A percentile compares a stretch with the other conserved stretches of the same genome.
Evolutionary conservation across 2,329 filamentous ascomycete genomes (phyloP).

Genomic region (Talaromyces sp.): DNA sequence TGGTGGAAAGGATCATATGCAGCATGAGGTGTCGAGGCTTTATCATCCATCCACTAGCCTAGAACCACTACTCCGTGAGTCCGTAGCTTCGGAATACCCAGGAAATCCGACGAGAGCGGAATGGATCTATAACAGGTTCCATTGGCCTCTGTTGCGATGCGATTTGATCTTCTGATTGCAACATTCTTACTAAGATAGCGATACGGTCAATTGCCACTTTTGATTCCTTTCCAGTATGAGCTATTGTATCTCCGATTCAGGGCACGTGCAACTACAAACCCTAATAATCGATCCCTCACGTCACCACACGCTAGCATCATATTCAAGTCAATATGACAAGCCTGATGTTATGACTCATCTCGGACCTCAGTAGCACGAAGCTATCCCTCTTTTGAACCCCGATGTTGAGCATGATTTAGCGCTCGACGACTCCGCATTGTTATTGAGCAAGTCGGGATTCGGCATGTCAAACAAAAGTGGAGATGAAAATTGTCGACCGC

Average conservation of each 20-base stretch:
- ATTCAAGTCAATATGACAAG: not conserved
- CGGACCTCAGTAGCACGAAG: not conserved
- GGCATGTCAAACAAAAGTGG: not conserved
- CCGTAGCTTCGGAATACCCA: not conserved
- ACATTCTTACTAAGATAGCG: not conserved
- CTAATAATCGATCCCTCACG: not conserved
- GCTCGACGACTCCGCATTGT: not conserved
- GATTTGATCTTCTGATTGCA: not conserved
- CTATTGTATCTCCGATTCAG: not conserved
- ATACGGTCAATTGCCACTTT: not conserved
- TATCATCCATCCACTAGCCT: not conserved
- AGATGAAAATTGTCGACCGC: not conserved
- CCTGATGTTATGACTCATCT: not conserved
- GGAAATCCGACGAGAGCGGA: not conserved
- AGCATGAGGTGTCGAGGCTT: not conserved
- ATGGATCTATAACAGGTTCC: not conserved
- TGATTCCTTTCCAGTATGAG: not conserved
- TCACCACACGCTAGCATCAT: not conserved
- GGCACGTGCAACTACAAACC: slow-evolving; percentile 14
- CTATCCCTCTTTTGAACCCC: not conserved
- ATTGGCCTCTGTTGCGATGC: not conserved
- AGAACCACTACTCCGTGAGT: not conserved
- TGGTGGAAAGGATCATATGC: not conserved
- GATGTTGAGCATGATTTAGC: not conserved
- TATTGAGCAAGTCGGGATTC: not conserved